Evolutionary conservation across 768 basidiomycete species (phyloP).

Genomic region (Guyanaporus albipodus): DNA sequence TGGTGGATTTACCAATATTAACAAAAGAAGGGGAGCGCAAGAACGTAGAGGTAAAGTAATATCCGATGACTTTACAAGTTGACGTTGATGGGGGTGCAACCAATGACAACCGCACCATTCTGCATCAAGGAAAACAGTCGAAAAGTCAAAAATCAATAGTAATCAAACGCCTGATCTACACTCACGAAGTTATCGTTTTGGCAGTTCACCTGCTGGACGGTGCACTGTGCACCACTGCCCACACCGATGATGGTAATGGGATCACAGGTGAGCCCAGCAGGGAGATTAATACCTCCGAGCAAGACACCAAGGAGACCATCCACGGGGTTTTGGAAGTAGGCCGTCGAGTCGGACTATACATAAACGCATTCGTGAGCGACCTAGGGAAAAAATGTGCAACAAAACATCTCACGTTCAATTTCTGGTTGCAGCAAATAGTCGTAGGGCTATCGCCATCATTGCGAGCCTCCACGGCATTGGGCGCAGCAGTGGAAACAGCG

Average conservation of each 20-base stretch:
- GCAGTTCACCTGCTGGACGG: not conserved
- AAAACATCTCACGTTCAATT: not conserved
- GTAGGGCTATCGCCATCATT: not conserved
- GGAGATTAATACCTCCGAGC: not conserved
- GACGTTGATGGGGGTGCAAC: not conserved
- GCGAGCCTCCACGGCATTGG: not conserved
- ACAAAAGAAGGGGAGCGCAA: too few relatives aligned
- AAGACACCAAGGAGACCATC: not conserved
- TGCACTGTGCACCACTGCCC: not conserved
- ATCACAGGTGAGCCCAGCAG: not conserved
- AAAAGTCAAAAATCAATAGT: not conserved
- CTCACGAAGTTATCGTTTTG: not conserved
- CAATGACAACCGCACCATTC: not conserved
- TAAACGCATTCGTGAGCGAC: not conserved
- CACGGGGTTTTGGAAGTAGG: not conserved
- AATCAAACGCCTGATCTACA: not conserved
- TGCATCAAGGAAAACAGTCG: not conserved
- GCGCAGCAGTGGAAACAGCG: not conserved
- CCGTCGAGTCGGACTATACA: not conserved
- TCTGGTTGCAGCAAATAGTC: not conserved
- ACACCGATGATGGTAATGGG: not conserved
- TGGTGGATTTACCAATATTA: too few relatives aligned
- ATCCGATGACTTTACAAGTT: not conserved
- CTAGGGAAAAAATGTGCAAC: not conserved
- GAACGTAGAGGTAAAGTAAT: too few relatives aligned